These are phyloP conservation scores for Diplodia intermedia DNA, from an alignment of 2,329 filamentous ascomycete genomes.

Conservation along the genomic window DNA sequence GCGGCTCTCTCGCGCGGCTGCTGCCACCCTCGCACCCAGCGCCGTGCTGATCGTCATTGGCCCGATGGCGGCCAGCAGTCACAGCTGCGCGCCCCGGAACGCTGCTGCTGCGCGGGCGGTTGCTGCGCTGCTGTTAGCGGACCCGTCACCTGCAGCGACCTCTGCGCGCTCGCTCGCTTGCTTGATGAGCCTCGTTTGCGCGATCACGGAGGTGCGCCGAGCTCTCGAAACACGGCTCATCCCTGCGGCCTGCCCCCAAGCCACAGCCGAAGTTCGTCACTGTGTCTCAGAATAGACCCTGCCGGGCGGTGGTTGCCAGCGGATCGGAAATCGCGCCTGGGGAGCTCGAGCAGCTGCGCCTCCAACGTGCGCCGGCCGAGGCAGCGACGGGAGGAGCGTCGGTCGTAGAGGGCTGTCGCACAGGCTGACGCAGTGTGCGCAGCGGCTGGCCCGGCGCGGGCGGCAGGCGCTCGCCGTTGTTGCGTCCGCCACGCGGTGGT, in stretches of 20 bases:
- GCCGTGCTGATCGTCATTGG: constrained; percentile 26
- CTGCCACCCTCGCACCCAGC: not conserved
- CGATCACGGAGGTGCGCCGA: constrained; percentile 7
- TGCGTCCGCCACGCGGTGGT: not conserved
- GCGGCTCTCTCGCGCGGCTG: constrained; percentile 19
- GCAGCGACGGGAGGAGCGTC: not conserved
- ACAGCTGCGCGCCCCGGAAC: not conserved
- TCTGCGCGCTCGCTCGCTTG: not conserved
- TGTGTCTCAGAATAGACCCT: constrained; percentile 23
- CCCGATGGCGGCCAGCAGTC: constrained; percentile 4
- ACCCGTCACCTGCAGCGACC: constrained; percentile 15
- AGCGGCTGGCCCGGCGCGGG: constrained; percentile 2
- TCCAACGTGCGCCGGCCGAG: not conserved
- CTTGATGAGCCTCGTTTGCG: constrained; percentile 24
- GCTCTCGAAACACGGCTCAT: constrained; percentile 25
- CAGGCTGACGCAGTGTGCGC: constrained; percentile 5
- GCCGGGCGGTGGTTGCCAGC: constrained; percentile 4
- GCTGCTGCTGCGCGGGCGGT: constrained; percentile 1
- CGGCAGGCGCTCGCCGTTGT: not conserved
- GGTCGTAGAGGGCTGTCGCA: not conserved
- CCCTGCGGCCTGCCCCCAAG: constrained; percentile 2
- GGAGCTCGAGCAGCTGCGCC: constrained; percentile 5
- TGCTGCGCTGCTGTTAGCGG: not conserved
- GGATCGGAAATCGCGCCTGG: constrained; percentile 19
- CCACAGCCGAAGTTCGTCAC: constrained; percentile 30